Evolutionary conservation across 345 rosid genomes (phyloP).

Genomic region (Eucalyptus sp.): DNA sequence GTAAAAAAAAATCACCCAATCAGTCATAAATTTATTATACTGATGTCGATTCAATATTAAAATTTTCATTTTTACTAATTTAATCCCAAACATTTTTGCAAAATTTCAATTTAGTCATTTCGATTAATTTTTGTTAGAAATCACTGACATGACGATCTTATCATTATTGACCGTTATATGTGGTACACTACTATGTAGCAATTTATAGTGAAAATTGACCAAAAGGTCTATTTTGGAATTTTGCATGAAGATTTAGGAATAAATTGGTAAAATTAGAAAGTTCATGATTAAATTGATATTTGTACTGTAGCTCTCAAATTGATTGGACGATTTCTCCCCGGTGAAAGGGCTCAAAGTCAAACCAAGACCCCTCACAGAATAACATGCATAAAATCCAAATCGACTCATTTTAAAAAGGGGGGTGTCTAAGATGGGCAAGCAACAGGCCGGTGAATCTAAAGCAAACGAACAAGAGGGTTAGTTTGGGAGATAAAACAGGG

Average conservation of each 20-base stretch:
- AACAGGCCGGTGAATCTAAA: background rate
- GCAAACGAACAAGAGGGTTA: background rate
- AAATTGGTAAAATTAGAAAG: background rate
- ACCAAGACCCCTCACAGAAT: background rate
- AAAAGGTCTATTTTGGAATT: background rate
- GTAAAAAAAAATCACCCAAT: too few relatives aligned
- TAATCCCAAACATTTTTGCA: rapidly evolving
- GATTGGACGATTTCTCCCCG: background rate
- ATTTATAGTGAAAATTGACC: rapidly evolving
- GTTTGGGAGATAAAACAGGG: background rate
- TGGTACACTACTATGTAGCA: background rate
- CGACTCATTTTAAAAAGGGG: background rate
- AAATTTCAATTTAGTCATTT: background rate
- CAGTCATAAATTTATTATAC: background rate
- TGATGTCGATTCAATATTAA: background rate
- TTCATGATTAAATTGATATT: rapidly evolving
- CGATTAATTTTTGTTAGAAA: rapidly evolving
- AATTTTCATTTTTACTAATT: background rate
- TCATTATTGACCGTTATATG: background rate
- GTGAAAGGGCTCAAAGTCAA: background rate
- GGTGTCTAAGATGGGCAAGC: background rate
- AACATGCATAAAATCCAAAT: background rate
- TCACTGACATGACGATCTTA: background rate
- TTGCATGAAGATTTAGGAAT: rapidly evolving
- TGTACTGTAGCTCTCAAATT: rapidly evolving